Evolutionary conservation across 495 filamentous ascomycete species (phyloP).

Genomic region (Penicilliopsis zonata): DNA sequence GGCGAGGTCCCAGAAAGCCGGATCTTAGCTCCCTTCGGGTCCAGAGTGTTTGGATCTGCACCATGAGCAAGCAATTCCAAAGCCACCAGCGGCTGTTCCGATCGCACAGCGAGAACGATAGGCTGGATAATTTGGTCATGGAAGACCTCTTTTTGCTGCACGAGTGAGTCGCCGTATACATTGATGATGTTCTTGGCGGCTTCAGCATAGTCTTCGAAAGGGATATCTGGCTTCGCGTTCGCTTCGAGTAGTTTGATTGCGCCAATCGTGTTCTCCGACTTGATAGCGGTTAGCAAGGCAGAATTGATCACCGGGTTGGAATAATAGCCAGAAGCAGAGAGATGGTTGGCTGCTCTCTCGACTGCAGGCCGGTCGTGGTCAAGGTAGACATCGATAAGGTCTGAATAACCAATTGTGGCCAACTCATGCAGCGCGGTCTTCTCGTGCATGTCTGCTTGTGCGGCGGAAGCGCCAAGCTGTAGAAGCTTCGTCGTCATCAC

Average conservation of each 20-base stretch:
- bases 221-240: conserved; percentile 27
- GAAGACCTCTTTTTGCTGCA: conserved; percentile 24
- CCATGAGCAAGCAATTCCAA: conserved; percentile 46
- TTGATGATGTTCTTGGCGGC: conserved; percentile 10
- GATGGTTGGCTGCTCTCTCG: conserved; percentile 51
- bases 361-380: conserved; percentile 48
- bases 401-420: conserved; percentile 23
- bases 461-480: conserved; percentile 57
- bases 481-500: conserved; percentile 50
- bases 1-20: too few species aligned
- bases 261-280: conserved; percentile 14
- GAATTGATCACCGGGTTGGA: conserved; percentile 11
- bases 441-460: conserved; percentile 53
- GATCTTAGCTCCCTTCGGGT: conserved; percentile 16
- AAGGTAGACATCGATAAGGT: conserved; percentile 46
- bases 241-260: conserved; percentile 31
- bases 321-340: conserved; percentile 18
- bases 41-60: conserved; percentile 42
- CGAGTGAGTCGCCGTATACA: conserved; percentile 4
- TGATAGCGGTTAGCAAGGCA: conserved; percentile 35
- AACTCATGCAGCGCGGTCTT: conserved; percentile 50
- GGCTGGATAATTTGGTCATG: conserved; percentile 43
- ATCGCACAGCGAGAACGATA: conserved; percentile 41
- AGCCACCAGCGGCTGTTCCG: conserved; percentile 36
- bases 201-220: conserved; percentile 30